Evolutionary conservation across 192 early-diverging fungal species (phyloP).

Genomic region (Spizellomyces punctatus): DNA sequence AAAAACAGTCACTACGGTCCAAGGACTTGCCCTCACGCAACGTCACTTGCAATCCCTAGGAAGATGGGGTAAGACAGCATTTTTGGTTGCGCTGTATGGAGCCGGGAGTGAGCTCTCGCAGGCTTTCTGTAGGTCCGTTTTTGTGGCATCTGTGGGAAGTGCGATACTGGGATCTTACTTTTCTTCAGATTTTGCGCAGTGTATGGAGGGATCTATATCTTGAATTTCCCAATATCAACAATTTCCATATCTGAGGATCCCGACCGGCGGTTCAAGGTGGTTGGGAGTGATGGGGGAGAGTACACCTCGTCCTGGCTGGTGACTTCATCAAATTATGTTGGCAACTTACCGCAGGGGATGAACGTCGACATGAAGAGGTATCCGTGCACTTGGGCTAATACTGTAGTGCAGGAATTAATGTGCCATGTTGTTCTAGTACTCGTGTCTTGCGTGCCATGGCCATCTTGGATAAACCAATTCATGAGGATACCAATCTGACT

Average conservation of each 20-base stretch:
- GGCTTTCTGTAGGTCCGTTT: slow-evolving; percentile 75
- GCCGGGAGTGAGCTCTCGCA: slow-evolving; percentile 87
- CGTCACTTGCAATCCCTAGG: slow-evolving; percentile 78
- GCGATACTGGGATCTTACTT: neutral
- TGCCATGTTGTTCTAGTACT: slow-evolving; percentile 1
- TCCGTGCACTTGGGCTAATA: neutral
- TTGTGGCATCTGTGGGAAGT: neutral
- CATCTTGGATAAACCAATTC: slow-evolving; percentile 3
- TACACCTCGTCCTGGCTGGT: slow-evolving; percentile 20
- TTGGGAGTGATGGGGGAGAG: slow-evolving; percentile 7
- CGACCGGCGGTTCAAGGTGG: neutral
- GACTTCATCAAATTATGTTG: slow-evolving; percentile 16
- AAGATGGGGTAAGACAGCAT: slow-evolving; percentile 80
- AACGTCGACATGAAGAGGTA: neutral
- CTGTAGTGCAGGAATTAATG: neutral
- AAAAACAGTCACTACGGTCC: slow-evolving; percentile 43
- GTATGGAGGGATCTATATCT: slow-evolving; percentile 86
- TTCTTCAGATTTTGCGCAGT: slow-evolving; percentile 77
- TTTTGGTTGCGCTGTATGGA: slow-evolving; percentile 83
- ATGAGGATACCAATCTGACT: slow-evolving; percentile 9
- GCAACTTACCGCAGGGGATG: neutral
- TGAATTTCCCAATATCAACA: slow-evolving; percentile 55
- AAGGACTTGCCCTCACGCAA: slow-evolving; percentile 71
- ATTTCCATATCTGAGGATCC: slow-evolving; percentile 13
- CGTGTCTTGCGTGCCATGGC: slow-evolving; percentile 6